Evolutionary conservation across 805 yeast species (phyloP).

Genomic region (Metschnikowia matae): DNA sequence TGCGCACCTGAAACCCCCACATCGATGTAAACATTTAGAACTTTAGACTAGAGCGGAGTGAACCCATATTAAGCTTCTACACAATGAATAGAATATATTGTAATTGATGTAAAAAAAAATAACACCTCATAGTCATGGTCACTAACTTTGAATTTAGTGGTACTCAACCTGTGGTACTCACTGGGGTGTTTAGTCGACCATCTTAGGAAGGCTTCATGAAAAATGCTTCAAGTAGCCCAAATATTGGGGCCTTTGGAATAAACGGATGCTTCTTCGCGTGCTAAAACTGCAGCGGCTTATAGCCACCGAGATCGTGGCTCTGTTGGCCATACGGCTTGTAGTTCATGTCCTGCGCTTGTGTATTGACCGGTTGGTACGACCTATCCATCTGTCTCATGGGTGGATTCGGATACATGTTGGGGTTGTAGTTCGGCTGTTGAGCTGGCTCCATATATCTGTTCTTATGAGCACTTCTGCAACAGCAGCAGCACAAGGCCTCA

Average conservation of each 20-base stretch:
- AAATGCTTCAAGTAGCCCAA: background rate
- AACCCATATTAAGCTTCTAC: background rate
- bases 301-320: constrained; percentile 7
- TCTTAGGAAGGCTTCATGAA: background rate
- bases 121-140: background rate
- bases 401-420: constrained; percentile 32
- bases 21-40: background rate
- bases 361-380: constrained; percentile 12
- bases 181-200: background rate
- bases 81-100: background rate
- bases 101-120: background rate
- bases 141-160: background rate
- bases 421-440: constrained; percentile 25
- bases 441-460: constrained; percentile 18
- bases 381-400: constrained; percentile 14
- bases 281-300: constrained; percentile 12
- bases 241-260: background rate
- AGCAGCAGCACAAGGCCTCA: constrained; percentile 49
- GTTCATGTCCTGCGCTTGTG: constrained; percentile 4
- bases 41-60: background rate
- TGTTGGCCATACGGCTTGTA: constrained; percentile 7
- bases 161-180: constrained; percentile 1
- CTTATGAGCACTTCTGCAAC: constrained; percentile 29
- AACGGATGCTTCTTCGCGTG: background rate
- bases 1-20: background rate